These are phyloP conservation scores for Juglanconis juglandina DNA, from an alignment of 2,329 filamentous ascomycete genomes.

Conservation along the genomic window DNA sequence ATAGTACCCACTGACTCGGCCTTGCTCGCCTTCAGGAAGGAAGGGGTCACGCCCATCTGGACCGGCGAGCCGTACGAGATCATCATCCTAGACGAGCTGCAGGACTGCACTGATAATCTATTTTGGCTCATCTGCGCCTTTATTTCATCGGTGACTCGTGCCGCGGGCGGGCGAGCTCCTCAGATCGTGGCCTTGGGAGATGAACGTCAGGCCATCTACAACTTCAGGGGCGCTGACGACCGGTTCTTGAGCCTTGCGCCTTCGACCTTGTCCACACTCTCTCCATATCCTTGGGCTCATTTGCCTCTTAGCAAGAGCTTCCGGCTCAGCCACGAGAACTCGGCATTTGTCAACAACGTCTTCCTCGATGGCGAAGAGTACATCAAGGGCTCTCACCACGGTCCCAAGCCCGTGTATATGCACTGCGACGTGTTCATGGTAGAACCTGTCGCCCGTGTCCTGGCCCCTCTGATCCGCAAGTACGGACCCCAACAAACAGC, in stretches of 20 bases:
- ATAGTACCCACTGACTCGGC: conserved; percentile 20
- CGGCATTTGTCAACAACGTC: conserved; percentile 25
- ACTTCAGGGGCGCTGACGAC: conserved; percentile 27
- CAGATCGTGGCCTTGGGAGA: conserved; percentile 29
- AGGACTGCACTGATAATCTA: conserved; percentile 27
- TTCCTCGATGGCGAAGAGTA: conserved; percentile 27
- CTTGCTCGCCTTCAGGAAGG: conserved; percentile 15
- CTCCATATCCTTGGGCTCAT: conserved; percentile 21
- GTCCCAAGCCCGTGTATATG: conserved; percentile 27
- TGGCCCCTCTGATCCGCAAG: conserved; percentile 21
- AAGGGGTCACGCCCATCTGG: conserved; percentile 21
- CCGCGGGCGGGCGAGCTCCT: conserved; percentile 16
- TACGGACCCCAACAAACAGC: conserved; percentile 19
- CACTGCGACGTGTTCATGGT: conserved; percentile 15
- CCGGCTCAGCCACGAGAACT: conserved; percentile 23
- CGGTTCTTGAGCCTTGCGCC: conserved; percentile 26
- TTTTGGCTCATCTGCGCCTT: conserved; percentile 28
- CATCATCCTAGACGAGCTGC: conserved; percentile 30
- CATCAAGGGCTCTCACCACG: conserved; percentile 27
- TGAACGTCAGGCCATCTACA: conserved; percentile 29
- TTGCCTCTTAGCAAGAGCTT: conserved; percentile 26
- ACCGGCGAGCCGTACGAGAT: conserved; percentile 26
- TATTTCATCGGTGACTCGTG: conserved; percentile 21
- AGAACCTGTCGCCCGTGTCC: conserved; percentile 15
- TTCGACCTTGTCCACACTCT: conserved; percentile 21